Evolutionary conservation across 2,329 filamentous ascomycete species (phyloP), one percentile per base, ranked within the genome.

Genomic region (Didymella lethalis): DNA sequence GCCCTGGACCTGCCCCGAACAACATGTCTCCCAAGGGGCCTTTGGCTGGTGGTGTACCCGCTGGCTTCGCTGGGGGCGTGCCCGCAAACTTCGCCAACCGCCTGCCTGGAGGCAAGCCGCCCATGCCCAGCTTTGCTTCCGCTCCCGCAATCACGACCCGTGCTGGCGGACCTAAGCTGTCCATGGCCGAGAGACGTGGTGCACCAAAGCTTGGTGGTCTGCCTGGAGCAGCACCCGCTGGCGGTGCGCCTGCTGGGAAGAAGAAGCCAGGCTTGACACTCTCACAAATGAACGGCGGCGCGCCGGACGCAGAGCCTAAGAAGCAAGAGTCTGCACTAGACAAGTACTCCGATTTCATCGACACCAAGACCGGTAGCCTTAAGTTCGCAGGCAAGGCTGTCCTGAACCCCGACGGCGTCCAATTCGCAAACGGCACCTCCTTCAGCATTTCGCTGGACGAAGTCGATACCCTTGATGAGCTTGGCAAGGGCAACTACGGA

Each of bases 401-500:
- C 4, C 91, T 99, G 52, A 94, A 93, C 63, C 88, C 91, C 26
- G 88, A 90, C 16, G 95, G 95, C 26, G 93, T 99, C 62, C 90
- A 98, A 72, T 99, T 99, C 73, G 89, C 90, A 25, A 93, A 90
- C 57, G 95, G 95, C 2, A 90, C 89, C 53, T 92, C 88, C 18
- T 98, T 99, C 78, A 92, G 85, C 71, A 98, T 99, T 72, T 98
- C 94, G 4, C 83, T 99, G 41, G 94, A 99, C 72, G 94, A 99
- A 76, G 91, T 99, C 6, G 92, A 98, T 69, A 94, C 92, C 1
- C 75, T 98, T 57, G 92, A 94, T 62, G 95, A 99, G 80, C 82
- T 99, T 12, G 95, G 95, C 46, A 99, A 98, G 78, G 95, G 95
- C 40, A 99, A 99, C 76, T 99, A 99, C 71, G 95, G 95, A 60